phyloP scores from a whole-genome alignment of 257 asterid genomes.

The Solanum medicagineum region DNA sequence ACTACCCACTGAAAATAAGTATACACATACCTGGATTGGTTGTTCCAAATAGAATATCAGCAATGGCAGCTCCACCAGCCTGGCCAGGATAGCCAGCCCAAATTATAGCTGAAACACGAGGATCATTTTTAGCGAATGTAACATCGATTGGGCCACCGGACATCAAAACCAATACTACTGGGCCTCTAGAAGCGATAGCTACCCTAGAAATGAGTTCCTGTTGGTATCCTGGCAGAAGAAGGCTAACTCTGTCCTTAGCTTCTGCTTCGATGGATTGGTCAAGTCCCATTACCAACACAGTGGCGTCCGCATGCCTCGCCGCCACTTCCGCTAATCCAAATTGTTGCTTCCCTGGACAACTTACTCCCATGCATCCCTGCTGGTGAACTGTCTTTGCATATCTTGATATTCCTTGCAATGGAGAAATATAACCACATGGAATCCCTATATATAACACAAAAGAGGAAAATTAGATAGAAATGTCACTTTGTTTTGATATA shows the following conservation, averaged over 20 bases:
- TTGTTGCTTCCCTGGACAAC: slow-evolving; percentile 25
- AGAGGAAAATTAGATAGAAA: not conserved
- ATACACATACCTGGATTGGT: slow-evolving; percentile 53
- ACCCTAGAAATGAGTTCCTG: slow-evolving; percentile 77
- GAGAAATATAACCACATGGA: slow-evolving; percentile 60
- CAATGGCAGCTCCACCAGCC: slow-evolving; percentile 85
- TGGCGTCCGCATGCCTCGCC: slow-evolving; percentile 63
- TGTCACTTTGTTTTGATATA: not conserved
- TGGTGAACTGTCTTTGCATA: slow-evolving; percentile 55
- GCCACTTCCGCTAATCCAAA: slow-evolving; percentile 63
- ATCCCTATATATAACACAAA: slow-evolving; percentile 24
- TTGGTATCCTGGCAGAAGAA: slow-evolving; percentile 74
- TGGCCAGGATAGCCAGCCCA: slow-evolving; percentile 98
- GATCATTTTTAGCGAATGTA: slow-evolving; percentile 64
- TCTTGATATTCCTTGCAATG: slow-evolving; percentile 66
- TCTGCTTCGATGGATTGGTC: slow-evolving; percentile 68
- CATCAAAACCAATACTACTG: slow-evolving; percentile 55
- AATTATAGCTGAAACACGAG: slow-evolving; percentile 45
- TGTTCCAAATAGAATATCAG: slow-evolving; percentile 71
- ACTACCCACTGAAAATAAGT: not conserved
- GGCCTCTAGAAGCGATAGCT: slow-evolving; percentile 74
- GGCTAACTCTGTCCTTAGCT: slow-evolving; percentile 44
- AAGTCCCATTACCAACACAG: slow-evolving; percentile 65
- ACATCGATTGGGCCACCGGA: slow-evolving; percentile 85
- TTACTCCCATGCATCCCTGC: slow-evolving; percentile 37